phyloP scores from a whole-genome alignment of 371 early-diverging fungal genomes.

The Actinomortierella ambigua region DNA sequence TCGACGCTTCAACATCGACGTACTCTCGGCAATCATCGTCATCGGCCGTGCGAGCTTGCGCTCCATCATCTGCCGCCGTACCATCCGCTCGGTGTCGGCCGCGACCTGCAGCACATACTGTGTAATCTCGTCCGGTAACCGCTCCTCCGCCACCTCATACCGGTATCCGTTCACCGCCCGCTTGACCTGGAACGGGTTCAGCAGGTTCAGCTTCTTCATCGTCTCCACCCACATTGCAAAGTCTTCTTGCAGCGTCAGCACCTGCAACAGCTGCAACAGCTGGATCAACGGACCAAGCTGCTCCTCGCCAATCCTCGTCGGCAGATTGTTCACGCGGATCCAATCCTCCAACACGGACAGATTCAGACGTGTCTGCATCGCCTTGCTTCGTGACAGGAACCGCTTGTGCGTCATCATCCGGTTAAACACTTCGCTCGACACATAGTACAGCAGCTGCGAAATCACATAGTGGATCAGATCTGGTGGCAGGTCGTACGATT shows the following conservation, averaged over 20 bases:
- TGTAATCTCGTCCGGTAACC: slow-evolving; percentile 71
- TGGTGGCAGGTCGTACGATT: slow-evolving; percentile 68
- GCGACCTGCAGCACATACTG: slow-evolving; percentile 72
- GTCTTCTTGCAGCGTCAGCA: slow-evolving; percentile 71
- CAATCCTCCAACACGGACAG: slow-evolving; percentile 82
- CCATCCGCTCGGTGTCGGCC: slow-evolving; percentile 60
- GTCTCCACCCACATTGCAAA: slow-evolving; percentile 75
- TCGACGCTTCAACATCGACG: background rate
- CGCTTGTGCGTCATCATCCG: slow-evolving; percentile 74
- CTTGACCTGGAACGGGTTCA: slow-evolving; percentile 76
- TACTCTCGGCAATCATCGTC: slow-evolving; percentile 19
- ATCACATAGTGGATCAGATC: slow-evolving; percentile 73
- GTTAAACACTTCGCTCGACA: slow-evolving; percentile 83
- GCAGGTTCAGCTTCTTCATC: slow-evolving; percentile 61
- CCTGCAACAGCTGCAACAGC: slow-evolving; percentile 82
- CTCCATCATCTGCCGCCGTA: slow-evolving; percentile 22
- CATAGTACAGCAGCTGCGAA: slow-evolving; percentile 74
- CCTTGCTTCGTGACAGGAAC: slow-evolving; percentile 79
- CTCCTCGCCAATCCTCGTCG: slow-evolving; percentile 46
- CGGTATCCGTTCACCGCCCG: slow-evolving; percentile 76
- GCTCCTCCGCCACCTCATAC: slow-evolving; percentile 83
- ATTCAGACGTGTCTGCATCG: slow-evolving; percentile 87
- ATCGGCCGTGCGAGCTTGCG: slow-evolving; percentile 34
- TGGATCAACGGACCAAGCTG: slow-evolving; percentile 75
- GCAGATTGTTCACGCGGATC: slow-evolving; percentile 67